These are phyloP conservation scores for Sphagnum magellanicum DNA, from an alignment of 228 moss, liverwort and hornwort species.

Conservation along the genomic window DNA sequence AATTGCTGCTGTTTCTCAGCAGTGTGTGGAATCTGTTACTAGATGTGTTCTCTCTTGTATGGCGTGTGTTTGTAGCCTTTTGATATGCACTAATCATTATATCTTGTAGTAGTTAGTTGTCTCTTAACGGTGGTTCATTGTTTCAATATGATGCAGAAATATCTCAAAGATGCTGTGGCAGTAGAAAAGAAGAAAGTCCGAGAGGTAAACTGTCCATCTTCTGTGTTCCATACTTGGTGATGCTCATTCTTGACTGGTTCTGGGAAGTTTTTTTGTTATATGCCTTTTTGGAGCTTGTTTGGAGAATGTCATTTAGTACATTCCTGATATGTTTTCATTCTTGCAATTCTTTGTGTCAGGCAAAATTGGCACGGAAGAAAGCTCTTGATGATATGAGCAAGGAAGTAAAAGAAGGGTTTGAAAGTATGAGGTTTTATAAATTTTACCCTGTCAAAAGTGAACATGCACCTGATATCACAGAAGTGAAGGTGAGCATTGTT, in stretches of 20 bases:
- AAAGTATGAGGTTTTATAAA: slow-evolving; percentile 70
- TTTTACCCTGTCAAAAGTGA: slow-evolving; percentile 65
- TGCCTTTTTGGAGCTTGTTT: too few species aligned
- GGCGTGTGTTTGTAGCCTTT: not conserved
- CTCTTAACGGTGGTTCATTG: not conserved
- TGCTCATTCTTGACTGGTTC: not conserved
- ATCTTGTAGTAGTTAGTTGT: not conserved
- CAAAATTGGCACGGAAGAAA: slow-evolving; percentile 51
- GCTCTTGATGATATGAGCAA: slow-evolving; percentile 66
- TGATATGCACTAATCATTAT: not conserved
- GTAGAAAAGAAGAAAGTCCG: slow-evolving; percentile 50
- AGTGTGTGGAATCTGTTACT: too few species aligned
- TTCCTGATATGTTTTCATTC: too few species aligned
- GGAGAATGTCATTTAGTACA: too few species aligned
- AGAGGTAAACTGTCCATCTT: slow-evolving; percentile 8
- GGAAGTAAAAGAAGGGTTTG: slow-evolving; percentile 48
- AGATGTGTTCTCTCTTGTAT: too few species aligned
- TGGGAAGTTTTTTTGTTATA: not conserved
- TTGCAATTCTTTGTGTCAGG: slow-evolving; percentile 7
- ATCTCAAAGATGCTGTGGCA: slow-evolving; percentile 37
- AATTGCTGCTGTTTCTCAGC: too few species aligned
- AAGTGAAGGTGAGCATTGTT: slow-evolving; percentile 21
- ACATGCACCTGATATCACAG: slow-evolving; percentile 66
- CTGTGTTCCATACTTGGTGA: not conserved
- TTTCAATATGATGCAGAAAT: slow-evolving; percentile 16